Conservation (phyloP, 2,329 filamentous ascomycete genomes). For the Arthrobotrys iridis region DNA sequence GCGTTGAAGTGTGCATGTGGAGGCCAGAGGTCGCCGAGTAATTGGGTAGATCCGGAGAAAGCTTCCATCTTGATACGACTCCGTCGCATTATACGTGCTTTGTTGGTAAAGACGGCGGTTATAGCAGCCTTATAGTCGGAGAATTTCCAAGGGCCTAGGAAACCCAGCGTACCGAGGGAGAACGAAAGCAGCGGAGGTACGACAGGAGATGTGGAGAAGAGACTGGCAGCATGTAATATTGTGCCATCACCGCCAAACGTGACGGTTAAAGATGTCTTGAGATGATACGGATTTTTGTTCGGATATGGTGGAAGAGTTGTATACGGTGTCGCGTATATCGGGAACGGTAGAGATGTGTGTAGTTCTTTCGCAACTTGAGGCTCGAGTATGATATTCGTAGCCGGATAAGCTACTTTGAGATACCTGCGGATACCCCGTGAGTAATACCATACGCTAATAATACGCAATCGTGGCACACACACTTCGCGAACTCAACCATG, state of each 20-base stretch:
- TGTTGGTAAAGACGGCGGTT: constrained; percentile 59
- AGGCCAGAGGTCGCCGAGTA: constrained; percentile 54
- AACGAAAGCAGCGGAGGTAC: constrained; percentile 94
- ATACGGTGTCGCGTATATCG: constrained; percentile 69
- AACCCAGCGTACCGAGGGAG: constrained; percentile 95
- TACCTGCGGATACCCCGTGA: neutral
- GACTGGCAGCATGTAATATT: constrained; percentile 82
- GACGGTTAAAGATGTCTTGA: constrained; percentile 86
- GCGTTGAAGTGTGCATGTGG: constrained; percentile 15
- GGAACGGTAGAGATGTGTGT: constrained; percentile 76
- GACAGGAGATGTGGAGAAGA: constrained; percentile 81
- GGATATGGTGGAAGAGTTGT: constrained; percentile 60
- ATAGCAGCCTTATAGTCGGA: constrained; percentile 90
- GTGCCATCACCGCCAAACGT: constrained; percentile 95
- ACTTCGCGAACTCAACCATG: constrained; percentile 69
- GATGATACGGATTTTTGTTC: constrained; percentile 68
- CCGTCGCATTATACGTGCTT: constrained; percentile 83
- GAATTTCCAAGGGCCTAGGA: constrained; percentile 97
- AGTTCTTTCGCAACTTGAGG: constrained; percentile 76
- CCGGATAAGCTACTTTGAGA: constrained; percentile 63
- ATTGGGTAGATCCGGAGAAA: constrained; percentile 67
- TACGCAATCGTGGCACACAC: constrained; percentile 36
- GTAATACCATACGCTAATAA: neutral
- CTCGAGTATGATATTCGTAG: constrained; percentile 85
- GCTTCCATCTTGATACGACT: constrained; percentile 85